Conservation (phyloP, 371 early-diverging fungal genomes). For the Saksenaea oblongispora region DNA sequence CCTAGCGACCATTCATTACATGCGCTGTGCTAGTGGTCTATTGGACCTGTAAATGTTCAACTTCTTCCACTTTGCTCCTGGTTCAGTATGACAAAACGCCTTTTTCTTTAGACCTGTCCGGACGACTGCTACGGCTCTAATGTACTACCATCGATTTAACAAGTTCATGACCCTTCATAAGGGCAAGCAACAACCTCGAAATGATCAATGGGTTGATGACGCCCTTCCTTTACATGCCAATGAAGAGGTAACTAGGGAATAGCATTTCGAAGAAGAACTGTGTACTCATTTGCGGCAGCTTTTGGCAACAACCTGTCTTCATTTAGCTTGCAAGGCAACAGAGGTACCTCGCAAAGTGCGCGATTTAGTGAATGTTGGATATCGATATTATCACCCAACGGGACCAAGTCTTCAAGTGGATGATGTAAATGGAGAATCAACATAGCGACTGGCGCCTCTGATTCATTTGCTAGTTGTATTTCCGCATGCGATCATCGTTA, state of each 20-base stretch:
- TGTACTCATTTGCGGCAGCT: conserved; percentile 22
- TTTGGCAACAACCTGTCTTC: conserved; percentile 52
- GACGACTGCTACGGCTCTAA: conserved; percentile 48
- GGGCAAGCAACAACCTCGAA: conserved; percentile 11
- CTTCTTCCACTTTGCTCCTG: background rate
- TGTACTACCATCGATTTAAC: conserved; percentile 49
- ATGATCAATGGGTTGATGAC: conserved; percentile 24
- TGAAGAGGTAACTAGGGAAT: conserved; percentile 31
- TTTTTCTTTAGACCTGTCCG: conserved; percentile 40
- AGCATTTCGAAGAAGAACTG: background rate
- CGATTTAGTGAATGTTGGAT: conserved; percentile 60
- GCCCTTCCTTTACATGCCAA: conserved; percentile 22
- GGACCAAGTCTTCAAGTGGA: conserved; percentile 37
- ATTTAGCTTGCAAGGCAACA: conserved; percentile 58
- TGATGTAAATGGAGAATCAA: conserved; percentile 24
- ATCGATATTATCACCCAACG: conserved; percentile 51
- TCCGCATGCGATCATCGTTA: conserved; percentile 45
- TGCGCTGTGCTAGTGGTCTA: conserved; percentile 33
- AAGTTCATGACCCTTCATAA: conserved; percentile 28
- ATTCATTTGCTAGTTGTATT: conserved; percentile 29
- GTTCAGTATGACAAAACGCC: background rate
- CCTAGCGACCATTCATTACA: conserved; percentile 23
- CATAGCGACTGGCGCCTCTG: background rate
- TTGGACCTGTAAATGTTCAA: conserved; percentile 28
- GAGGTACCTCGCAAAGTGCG: conserved; percentile 59